Evolutionary conservation across 2,329 filamentous ascomycete species (phyloP).

Genomic region (Neoascochyta sp.): DNA sequence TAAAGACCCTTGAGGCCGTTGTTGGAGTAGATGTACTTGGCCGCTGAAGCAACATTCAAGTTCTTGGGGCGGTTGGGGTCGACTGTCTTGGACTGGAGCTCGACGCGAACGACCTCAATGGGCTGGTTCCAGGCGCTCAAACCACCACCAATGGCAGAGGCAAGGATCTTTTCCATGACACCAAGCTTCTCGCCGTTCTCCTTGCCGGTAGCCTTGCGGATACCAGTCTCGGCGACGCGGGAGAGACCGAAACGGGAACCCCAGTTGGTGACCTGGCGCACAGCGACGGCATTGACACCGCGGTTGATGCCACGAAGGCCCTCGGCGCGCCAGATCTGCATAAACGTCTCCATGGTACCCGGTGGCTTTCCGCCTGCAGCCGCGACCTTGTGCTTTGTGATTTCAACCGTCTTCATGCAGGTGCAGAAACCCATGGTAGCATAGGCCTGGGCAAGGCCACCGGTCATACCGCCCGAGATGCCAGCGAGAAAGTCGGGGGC

Average conservation of each 20-base stretch:
- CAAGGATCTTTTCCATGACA: conserved; percentile 81
- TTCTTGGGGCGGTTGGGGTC: conserved; percentile 99
- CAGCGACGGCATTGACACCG: conserved; percentile 97
- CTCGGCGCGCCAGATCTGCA: conserved; percentile 92
- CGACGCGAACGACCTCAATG: conserved; percentile 98
- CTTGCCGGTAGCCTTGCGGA: conserved; percentile 76
- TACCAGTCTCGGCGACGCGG: conserved; percentile 84
- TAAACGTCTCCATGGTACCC: conserved; percentile 93
- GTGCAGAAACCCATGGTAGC: conserved; percentile 99
- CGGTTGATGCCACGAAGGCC: conserved; percentile 96
- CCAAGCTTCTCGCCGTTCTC: conserved; percentile 72
- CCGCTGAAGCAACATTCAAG: conserved; percentile 85
- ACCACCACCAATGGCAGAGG: conserved; percentile 84
- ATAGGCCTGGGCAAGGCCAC: conserved; percentile 96
- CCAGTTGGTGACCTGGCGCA: conserved; percentile 99
- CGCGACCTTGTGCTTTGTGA: conserved; percentile 95
- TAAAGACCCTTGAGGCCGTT: conserved; percentile 92
- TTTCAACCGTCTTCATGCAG: conserved; percentile 99
- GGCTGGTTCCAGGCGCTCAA: conserved; percentile 98
- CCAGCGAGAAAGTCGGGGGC: conserved; percentile 83
- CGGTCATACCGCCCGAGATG: conserved; percentile 85
- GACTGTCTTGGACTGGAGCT: conserved; percentile 99
- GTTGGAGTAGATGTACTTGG: conserved; percentile 80
- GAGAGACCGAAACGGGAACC: conserved; percentile 92
- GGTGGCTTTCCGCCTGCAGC: conserved; percentile 76